A percentile compares a stretch with the other conserved stretches of the same genome.
phyloP scores from a whole-genome alignment of 1,139 yeast species.

The Magnusiomyces tetraspermus region DNA sequence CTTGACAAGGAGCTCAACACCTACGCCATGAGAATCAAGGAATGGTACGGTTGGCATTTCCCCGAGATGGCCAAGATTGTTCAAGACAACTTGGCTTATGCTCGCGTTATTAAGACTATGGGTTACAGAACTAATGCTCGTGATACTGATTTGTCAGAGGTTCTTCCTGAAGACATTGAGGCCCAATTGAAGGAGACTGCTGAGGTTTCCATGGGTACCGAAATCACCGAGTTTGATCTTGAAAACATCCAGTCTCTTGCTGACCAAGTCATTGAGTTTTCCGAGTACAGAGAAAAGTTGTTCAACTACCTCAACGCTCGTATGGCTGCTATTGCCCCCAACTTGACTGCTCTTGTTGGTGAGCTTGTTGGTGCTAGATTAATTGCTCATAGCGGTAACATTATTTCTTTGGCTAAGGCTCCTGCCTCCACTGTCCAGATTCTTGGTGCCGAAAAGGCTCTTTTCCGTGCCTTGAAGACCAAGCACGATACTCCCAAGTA shows the following conservation, averaged over 20 bases:
- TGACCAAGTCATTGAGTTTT: conserved; percentile 83
- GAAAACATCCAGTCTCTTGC: conserved; percentile 86
- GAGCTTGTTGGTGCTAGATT: conserved; percentile 98
- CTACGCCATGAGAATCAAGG: conserved; percentile 97
- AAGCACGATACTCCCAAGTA: conserved; percentile 98
- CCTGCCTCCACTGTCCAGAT: conserved; percentile 99
- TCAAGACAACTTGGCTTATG: conserved; percentile 58
- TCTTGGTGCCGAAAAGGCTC: conserved; percentile 97
- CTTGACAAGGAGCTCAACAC: conserved; percentile 96
- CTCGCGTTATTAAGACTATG: conserved; percentile 86
- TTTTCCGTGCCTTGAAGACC: conserved; percentile 96
- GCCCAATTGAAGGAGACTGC: conserved; percentile 64
- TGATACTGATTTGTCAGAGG: conserved; percentile 88
- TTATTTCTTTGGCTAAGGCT: conserved; percentile 91
- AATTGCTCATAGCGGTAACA: conserved; percentile 96
- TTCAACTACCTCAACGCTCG: conserved; percentile 83
- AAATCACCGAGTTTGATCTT: conserved; percentile 88
- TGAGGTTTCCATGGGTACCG: conserved; percentile 98
- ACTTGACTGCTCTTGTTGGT: conserved; percentile 90
- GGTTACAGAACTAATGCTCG: conserved; percentile 94
- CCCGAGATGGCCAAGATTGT: conserved; percentile 96
- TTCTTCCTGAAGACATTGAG: conserved; percentile 67
- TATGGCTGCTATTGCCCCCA: conserved; percentile 98
- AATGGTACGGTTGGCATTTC: conserved; percentile 99
- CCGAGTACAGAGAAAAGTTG: conserved; percentile 84